A percentile compares a stretch with the other conserved stretches of the same genome.
phyloP scores from a whole-genome alignment of 1,284 basidiomycete species.

The Puccinia horiana region DNA sequence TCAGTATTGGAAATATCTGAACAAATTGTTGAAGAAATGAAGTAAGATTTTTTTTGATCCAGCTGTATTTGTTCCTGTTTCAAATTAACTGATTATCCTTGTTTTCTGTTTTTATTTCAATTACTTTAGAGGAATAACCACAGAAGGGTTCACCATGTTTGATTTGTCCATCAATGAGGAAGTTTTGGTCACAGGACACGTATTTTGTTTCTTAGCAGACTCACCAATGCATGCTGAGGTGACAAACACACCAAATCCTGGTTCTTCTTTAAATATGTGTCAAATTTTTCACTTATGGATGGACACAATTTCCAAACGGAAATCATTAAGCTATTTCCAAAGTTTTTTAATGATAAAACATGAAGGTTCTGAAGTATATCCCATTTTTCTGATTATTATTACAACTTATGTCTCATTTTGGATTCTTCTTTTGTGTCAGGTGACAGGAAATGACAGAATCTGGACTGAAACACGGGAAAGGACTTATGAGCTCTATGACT shows the following conservation, averaged over 20 bases:
- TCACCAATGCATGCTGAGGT: conserved; percentile 3
- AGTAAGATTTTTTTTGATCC: conserved; percentile 52
- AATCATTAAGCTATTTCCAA: background rate
- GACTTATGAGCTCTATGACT: background rate
- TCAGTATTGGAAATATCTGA: too few species aligned
- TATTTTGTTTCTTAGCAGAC: background rate
- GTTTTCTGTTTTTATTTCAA: background rate
- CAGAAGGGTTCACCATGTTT: background rate
- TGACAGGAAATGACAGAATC: background rate
- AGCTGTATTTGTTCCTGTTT: too few species aligned
- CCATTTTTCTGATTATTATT: background rate
- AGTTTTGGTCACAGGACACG: background rate
- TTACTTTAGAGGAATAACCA: background rate
- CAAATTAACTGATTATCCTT: background rate
- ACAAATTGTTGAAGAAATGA: too few species aligned
- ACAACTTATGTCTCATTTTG: background rate
- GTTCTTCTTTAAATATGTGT: background rate
- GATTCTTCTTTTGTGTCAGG: background rate
- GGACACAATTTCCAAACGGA: background rate
- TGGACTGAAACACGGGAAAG: background rate
- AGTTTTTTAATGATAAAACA: background rate
- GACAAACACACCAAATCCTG: conserved; percentile 1
- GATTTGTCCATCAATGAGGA: background rate
- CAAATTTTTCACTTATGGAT: background rate
- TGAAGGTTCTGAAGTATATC: background rate